Percentiles rank a stretch among this genome's conserved stretches.
These are phyloP conservation scores for Rubus parviflorus DNA, from an alignment of 306 rosid genomes.

Conservation along the genomic window DNA sequence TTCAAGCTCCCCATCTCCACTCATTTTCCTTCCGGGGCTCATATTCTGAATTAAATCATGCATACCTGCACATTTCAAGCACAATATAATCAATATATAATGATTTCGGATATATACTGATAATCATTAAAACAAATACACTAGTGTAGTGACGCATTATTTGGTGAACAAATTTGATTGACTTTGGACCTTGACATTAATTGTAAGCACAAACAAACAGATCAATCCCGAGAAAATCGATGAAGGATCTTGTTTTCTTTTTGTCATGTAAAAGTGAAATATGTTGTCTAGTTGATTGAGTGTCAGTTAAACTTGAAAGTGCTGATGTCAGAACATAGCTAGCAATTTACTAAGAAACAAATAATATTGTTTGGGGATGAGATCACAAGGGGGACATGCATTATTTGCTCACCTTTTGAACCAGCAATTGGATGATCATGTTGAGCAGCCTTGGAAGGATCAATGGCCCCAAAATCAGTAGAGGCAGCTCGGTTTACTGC, in stretches of 20 bases:
- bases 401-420: slow-evolving; percentile 47
- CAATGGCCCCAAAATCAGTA: slow-evolving; percentile 46
- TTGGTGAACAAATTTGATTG: neutral
- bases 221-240: neutral
- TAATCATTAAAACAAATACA: neutral
- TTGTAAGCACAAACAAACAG: neutral
- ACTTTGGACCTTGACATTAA: neutral
- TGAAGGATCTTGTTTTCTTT: neutral
- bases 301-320: neutral
- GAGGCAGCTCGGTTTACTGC: slow-evolving; percentile 61
- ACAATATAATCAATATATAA: neutral
- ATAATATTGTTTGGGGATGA: neutral
- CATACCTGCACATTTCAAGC: slow-evolving; percentile 32
- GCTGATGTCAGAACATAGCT: neutral
- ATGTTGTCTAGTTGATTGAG: neutral
- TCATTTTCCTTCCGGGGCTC: slow-evolving; percentile 58
- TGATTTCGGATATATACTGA: neutral
- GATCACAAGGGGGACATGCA: slow-evolving; percentile 3
- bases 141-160: neutral
- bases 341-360: slow-evolving; percentile 12
- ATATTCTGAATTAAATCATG: slow-evolving; percentile 52
- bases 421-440: slow-evolving; percentile 47
- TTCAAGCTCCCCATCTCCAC: slow-evolving; percentile 38
- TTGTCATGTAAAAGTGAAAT: neutral
- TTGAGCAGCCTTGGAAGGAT: slow-evolving; percentile 51